phyloP scores from a whole-genome alignment of 345 rosid genomes.

The Eucalyptus fibrosa region DNA sequence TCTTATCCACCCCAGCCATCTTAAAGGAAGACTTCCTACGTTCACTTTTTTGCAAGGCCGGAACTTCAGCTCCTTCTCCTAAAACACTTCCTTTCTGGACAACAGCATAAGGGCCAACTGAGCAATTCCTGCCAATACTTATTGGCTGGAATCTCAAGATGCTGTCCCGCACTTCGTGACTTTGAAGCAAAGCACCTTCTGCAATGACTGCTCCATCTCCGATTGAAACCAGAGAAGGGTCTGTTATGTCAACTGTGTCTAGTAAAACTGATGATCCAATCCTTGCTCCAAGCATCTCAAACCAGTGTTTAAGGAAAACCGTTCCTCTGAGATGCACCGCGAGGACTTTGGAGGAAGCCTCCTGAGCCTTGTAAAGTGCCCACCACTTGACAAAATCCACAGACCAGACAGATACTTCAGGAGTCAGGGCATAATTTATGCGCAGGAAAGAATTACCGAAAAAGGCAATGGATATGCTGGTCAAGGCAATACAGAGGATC shows the following conservation, averaged over 20 bases:
- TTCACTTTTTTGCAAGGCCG: conserved; percentile 39
- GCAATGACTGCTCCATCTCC: conserved; percentile 53
- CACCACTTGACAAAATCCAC: conserved; percentile 54
- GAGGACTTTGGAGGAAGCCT: conserved; percentile 39
- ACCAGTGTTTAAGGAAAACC: conserved; percentile 50
- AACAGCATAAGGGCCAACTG: conserved; percentile 51
- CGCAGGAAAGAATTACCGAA: conserved; percentile 50
- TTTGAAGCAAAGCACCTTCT: conserved; percentile 53
- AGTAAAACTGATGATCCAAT: conserved; percentile 51
- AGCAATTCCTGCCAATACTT: conserved; percentile 30
- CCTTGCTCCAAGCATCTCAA: conserved; percentile 54
- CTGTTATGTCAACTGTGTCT: conserved; percentile 48
- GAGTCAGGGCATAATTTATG: conserved; percentile 38
- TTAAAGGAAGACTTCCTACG: conserved; percentile 11
- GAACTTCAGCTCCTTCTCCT: conserved; percentile 30
- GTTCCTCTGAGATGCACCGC: conserved; percentile 60
- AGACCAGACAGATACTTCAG: conserved; percentile 44
- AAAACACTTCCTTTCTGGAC: conserved; percentile 46
- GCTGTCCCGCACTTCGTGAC: conserved; percentile 51
- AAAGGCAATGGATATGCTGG: conserved; percentile 24
- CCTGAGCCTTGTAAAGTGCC: conserved; percentile 60
- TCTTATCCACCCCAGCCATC: conserved; percentile 1
- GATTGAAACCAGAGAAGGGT: conserved; percentile 50
- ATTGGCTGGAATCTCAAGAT: conserved; percentile 33
- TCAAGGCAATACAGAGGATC: conserved; percentile 38